These are phyloP conservation scores for Coemansia sp. DNA, from an alignment of 192 early-diverging fungal species.

Conservation along the genomic window DNA sequence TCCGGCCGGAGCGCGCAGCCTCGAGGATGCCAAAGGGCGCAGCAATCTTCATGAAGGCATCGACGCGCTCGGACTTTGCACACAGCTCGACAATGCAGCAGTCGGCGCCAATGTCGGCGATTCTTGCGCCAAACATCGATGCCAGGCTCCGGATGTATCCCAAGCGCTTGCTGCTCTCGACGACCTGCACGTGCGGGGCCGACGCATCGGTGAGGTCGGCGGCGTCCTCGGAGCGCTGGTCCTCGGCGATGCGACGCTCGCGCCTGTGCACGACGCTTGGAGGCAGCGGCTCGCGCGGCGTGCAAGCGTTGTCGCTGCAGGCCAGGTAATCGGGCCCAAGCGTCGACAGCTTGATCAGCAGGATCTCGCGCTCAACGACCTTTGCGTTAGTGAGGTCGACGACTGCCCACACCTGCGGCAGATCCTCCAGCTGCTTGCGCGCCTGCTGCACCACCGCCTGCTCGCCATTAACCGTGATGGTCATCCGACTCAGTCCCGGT, in stretches of 20 bases:
- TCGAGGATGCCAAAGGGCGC: slow-evolving; percentile 96
- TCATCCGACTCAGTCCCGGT: slow-evolving; percentile 89
- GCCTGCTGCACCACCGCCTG: slow-evolving; percentile 86
- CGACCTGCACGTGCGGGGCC: slow-evolving; percentile 64
- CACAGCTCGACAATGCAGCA: slow-evolving; percentile 83
- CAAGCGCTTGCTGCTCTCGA: slow-evolving; percentile 64
- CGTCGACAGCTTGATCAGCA: slow-evolving; percentile 92
- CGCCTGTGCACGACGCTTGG: slow-evolving; percentile 33
- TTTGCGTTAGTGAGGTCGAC: slow-evolving; percentile 89
- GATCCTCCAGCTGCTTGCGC: slow-evolving; percentile 88
- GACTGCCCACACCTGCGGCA: slow-evolving; percentile 96
- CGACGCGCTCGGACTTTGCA: slow-evolving; percentile 85
- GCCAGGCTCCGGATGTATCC: slow-evolving; percentile 63
- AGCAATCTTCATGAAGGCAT: slow-evolving; percentile 91
- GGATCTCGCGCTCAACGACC: slow-evolving; percentile 89
- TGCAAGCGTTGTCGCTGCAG: slow-evolving; percentile 41
- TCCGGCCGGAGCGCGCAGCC: slow-evolving; percentile 89
- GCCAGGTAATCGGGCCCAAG: slow-evolving; percentile 62
- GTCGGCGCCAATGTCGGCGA: slow-evolving; percentile 88
- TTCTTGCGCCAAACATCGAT: slow-evolving; percentile 78
- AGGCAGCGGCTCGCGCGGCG: slow-evolving; percentile 42
- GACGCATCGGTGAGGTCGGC: slow-evolving; percentile 15
- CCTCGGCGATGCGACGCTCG: slow-evolving; percentile 31
- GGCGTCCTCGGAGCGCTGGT: slow-evolving; percentile 14
- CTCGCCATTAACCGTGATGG: slow-evolving; percentile 89